Base-by-base conservation (phyloP, 1,284 basidiomycete genomes). In the Cutaneotrichosporon cavernicola region DNA sequence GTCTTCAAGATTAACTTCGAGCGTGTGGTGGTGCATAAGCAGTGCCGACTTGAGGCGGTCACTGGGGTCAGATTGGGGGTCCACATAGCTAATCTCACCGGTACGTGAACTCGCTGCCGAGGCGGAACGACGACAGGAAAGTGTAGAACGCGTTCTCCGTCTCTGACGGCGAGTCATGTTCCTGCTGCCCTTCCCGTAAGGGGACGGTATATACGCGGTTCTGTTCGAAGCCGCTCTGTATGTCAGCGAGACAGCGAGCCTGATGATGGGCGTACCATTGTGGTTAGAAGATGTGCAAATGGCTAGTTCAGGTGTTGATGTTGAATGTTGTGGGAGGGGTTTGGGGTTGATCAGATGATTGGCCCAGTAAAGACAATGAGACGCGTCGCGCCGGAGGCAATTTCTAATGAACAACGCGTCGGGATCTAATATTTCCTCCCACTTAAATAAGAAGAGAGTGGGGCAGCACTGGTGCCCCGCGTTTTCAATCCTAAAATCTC, bases 1-100 rank as follows among this genome's bases (percentile, higher is more conserved):
- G 81, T 99, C 93, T 56, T 89, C 87, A 69, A 99, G 85, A 78
- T 97, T 92, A 22, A 99, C 89, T 74, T 99, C 95, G 26, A 99
- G 86, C 21, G 93, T 86, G 74, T 95, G 89, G 70, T 95, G 91
- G 78, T 94, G 95, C 65, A 97, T 82, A 16, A 99, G 85, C 46
- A 98, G 81, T 73, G 95, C 97, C 55, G 89, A 91, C 22, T 95
- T 87, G 51, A 99, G 84, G 67, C 91, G 90, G 76, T 99, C 96
- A 73, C 93, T 94, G 70, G 7, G 30, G 56, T 60, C 21, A 62
- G 64, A 58, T 7, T 31, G 9, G 43, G 26, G 26, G 26, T 26
- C 26, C 26, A 21, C 30, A 49, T 13, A 40, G 34, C 18, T 34
- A 9, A 47, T 14, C 43, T 30, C 50, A 85, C 92, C 92, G 86